phyloP scores from a whole-genome alignment of 768 basidiomycete genomes.

The Vararia minispora region DNA sequence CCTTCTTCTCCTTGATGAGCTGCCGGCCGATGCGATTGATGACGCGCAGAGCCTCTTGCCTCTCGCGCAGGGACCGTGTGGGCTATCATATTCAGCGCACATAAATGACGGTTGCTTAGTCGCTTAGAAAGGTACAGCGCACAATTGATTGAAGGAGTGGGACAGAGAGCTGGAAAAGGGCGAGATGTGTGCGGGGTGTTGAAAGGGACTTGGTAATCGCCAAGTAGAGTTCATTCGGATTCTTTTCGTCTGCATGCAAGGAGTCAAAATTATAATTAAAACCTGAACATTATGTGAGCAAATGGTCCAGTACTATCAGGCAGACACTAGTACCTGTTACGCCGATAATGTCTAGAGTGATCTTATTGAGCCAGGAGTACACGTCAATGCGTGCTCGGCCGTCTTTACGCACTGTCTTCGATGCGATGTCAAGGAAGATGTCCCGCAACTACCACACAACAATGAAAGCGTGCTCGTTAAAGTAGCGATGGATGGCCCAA shows the following conservation, averaged over 20 bases:
- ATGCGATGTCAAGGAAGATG: constrained; percentile 15
- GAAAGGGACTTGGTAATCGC: constrained; percentile 22
- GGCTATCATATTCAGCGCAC: constrained; percentile 14
- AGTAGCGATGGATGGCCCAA: neutral
- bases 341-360: constrained; percentile 18
- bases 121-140: constrained; percentile 6
- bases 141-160: constrained; percentile 31
- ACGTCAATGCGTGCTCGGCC: constrained; percentile 9
- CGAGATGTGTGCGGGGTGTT: constrained; percentile 14
- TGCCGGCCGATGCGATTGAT: constrained; percentile 41
- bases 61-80: constrained; percentile 10
- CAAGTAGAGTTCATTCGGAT: constrained; percentile 21
- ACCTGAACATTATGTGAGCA: constrained; percentile 16
- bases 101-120: neutral
- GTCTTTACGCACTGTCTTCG: constrained; percentile 6
- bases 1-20: constrained; percentile 40
- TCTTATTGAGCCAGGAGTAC: constrained; percentile 12
- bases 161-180: constrained; percentile 24
- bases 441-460: constrained; percentile 17
- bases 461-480: too few species aligned
- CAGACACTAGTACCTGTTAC: constrained; percentile 10
- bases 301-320: neutral
- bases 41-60: constrained; percentile 23
- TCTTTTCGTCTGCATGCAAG: constrained; percentile 14
- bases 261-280: constrained; percentile 28